Base-by-base conservation (phyloP, 495 filamentous ascomycete species). In the Podospora pseudopauciseta region DNA sequence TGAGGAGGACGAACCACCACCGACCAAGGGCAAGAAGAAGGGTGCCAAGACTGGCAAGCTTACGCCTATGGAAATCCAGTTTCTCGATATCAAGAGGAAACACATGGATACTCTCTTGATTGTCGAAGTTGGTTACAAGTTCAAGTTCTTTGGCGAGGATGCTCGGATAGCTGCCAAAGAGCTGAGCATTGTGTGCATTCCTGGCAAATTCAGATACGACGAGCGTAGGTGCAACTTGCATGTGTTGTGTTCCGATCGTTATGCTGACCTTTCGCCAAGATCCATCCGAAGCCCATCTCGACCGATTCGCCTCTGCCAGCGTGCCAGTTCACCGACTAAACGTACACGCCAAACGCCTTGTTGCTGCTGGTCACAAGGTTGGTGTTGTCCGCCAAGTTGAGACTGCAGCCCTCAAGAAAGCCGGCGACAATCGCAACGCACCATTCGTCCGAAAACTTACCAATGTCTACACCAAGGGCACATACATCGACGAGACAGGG, bases 61-160 rank as follows among this genome's bases (percentile, higher is more conserved):
- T 60, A 99, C 96, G 5, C 95, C 95, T 0, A 89, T 99, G 89
- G 95, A 97, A 76, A 88, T 90, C 60, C 95, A 98, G 71, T 88
- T 96, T 49, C 84, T 99, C 16, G 92, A 97, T 20, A 96, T 99
- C 72, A 99, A 99, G 80, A 85, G 88, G 65, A 92, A 94, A 70
- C 86, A 98, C 76, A 89, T 93, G 83, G 94, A 97, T 72, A 94
- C 94, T 0, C 67, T 98, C 9, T 79, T 99, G 54, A 87, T 97
- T 3, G 87, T 97, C 20, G 93, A 99, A 73, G 95, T 99, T 5
- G 95, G 95, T 30, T 99, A 99, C 77, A 99, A 99, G 77, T 99
- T 95, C 81, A 87, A 89, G 56, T 97, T 99, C 82, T 97, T 96
- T 73, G 95, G 96, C n/a, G 94, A 97, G 73, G 95, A 99, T 82